Conservation (phyloP, 805 yeast species). For the Candida schatavii region DNA sequence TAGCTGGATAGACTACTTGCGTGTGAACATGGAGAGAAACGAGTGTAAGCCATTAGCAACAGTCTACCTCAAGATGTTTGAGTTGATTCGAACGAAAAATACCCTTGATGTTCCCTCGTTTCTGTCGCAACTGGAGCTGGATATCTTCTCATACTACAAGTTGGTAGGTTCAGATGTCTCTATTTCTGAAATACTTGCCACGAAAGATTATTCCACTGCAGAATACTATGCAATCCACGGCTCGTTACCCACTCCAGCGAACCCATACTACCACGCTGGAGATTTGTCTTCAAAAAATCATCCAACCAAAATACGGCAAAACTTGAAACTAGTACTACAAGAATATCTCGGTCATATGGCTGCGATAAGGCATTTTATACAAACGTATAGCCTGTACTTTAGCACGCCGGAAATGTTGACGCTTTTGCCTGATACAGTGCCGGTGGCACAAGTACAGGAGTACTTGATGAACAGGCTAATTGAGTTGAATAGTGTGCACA, state of each 20-base stretch:
- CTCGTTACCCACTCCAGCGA: constrained; percentile 19
- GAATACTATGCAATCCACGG: constrained; percentile 26
- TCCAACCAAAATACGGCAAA: constrained; percentile 3
- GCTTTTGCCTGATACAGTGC: constrained; percentile 29
- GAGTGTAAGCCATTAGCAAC: constrained; percentile 27
- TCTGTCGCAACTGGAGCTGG: neutral
- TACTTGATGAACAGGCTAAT: constrained; percentile 21
- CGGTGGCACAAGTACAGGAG: constrained; percentile 26
- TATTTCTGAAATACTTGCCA: constrained; percentile 14
- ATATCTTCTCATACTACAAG: neutral
- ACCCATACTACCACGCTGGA: constrained; percentile 14
- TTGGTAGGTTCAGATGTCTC: neutral
- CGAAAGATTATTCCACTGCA: constrained; percentile 32
- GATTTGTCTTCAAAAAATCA: neutral
- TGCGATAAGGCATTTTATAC: constrained; percentile 29
- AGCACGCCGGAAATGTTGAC: constrained; percentile 24
- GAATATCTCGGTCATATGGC: constrained; percentile 15
- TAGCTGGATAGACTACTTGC: constrained; percentile 37
- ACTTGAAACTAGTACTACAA: constrained; percentile 15
- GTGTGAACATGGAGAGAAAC: constrained; percentile 20
- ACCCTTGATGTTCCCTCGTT: neutral
- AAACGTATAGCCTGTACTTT: constrained; percentile 20
- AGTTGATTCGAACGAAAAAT: constrained; percentile 17
- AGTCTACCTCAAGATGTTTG: constrained; percentile 32
- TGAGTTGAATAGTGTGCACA: constrained; percentile 17